Evolutionary conservation across 2,329 filamentous ascomycete genomes (phyloP).

Genomic region (Verticillium zaregamsianum): DNA sequence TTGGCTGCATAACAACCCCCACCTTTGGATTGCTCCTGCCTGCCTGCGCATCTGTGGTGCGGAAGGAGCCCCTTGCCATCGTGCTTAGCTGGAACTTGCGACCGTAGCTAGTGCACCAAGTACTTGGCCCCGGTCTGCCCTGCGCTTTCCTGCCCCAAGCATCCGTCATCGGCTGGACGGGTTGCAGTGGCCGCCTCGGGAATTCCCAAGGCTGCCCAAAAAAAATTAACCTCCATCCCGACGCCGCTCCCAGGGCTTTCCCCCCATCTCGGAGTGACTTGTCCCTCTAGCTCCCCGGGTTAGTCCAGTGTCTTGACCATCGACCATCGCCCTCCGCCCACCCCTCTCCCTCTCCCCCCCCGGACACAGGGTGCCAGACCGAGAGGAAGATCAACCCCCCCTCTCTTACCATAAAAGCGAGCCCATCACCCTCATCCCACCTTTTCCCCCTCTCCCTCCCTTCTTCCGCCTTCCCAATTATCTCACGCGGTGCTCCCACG

Average conservation of each 20-base stretch:
- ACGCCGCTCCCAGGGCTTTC: neutral
- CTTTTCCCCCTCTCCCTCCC: neutral
- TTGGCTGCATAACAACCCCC: neutral
- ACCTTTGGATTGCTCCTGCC: neutral
- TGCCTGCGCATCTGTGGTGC: neutral
- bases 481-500: conserved; percentile 1
- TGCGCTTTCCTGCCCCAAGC: neutral
- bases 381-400: neutral
- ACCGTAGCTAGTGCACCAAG: neutral
- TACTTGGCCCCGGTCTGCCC: neutral
- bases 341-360: neutral
- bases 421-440: neutral
- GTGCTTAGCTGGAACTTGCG: neutral
- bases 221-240: neutral
- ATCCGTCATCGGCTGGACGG: conserved; percentile 4
- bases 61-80: neutral
- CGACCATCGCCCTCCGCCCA: conserved; percentile 8
- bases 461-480: neutral
- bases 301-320: conserved; percentile 1
- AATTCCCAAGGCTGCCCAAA: neutral
- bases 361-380: neutral
- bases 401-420: neutral
- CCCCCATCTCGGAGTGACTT: conserved; percentile 5
- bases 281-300: conserved; percentile 2
- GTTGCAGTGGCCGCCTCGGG: neutral